phyloP scores from a whole-genome alignment of 257 asterid species.

The Solanum habrochaites region DNA sequence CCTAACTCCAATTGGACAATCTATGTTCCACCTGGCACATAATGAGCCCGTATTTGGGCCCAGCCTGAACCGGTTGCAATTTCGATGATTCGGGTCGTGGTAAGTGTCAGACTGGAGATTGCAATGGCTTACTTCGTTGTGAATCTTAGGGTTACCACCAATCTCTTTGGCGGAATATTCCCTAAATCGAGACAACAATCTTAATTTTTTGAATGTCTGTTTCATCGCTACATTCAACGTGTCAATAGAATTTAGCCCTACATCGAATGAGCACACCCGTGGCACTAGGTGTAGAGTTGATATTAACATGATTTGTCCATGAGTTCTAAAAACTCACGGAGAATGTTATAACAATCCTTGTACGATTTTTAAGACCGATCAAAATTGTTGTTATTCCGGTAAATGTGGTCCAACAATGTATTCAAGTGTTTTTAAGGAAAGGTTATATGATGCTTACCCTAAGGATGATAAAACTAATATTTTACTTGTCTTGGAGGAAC shows the following conservation, averaged over 20 bases:
- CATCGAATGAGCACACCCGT: neutral
- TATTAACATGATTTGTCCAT: constrained; percentile 2
- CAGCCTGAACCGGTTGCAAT: constrained; percentile 26
- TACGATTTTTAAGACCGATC: neutral
- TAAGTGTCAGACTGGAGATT: constrained; percentile 31
- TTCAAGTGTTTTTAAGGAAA: neutral
- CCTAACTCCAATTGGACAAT: constrained; percentile 21
- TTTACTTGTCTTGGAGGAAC: neutral
- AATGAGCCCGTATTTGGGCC: constrained; percentile 24
- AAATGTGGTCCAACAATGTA: neutral
- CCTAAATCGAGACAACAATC: no score
- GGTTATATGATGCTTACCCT: constrained; percentile 11
- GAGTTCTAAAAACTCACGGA: neutral
- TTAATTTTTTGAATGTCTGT: no score
- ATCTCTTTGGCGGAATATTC: no score
- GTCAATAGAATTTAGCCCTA: no score
- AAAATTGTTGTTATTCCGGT: constrained; percentile 4
- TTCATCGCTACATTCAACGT: no score
- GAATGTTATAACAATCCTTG: constrained; percentile 10
- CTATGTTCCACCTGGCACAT: constrained; percentile 18
- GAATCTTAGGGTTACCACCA: no score
- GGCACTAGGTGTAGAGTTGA: neutral
- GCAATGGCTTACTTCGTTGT: no score
- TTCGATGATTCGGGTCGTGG: constrained; percentile 25
- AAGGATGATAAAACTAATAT: neutral